Percentiles rank a stretch among this genome's conserved stretches.
phyloP scores from a whole-genome alignment of 768 basidiomycete genomes.

The Mycena capillaripes region DNA sequence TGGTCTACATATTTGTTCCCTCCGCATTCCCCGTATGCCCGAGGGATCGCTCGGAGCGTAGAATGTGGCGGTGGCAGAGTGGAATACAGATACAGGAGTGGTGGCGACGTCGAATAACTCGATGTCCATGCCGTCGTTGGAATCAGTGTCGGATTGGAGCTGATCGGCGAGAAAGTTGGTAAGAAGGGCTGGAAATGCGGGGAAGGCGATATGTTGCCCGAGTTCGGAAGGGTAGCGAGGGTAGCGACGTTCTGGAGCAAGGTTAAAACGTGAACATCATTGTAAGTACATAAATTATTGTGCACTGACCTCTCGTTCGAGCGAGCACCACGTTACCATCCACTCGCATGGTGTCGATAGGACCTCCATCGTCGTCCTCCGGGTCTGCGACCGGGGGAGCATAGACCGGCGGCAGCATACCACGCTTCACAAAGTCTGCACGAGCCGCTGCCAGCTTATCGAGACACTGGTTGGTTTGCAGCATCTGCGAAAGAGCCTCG shows the following conservation, averaged over 20 bases:
- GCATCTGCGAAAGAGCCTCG: not conserved
- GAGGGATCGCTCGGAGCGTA: not conserved
- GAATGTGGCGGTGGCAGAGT: not conserved
- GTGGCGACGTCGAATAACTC: not conserved
- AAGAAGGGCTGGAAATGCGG: conserved; percentile 30
- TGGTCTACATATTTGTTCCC: not conserved
- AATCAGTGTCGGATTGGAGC: conserved; percentile 21
- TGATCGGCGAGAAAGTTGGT: conserved; percentile 40
- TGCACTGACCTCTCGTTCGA: no score
- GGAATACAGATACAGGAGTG: not conserved
- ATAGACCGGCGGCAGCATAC: no score
- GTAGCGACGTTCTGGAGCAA: conserved; percentile 27
- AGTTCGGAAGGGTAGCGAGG: conserved; percentile 26
- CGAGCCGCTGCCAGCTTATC: not conserved
- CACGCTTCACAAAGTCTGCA: no score
- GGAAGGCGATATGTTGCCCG: conserved; percentile 29
- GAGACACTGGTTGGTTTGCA: not conserved
- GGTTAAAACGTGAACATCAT: not conserved
- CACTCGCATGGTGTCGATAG: no score
- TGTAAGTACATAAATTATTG: not conserved
- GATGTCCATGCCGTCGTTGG: not conserved
- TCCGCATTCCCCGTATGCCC: not conserved
- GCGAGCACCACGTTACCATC: no score
- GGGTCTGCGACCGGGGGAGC: no score
- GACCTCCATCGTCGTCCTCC: no score